Base-by-base conservation (phyloP, 495 filamentous ascomycete species). In the Umbilicaria muhlenbergii region DNA sequence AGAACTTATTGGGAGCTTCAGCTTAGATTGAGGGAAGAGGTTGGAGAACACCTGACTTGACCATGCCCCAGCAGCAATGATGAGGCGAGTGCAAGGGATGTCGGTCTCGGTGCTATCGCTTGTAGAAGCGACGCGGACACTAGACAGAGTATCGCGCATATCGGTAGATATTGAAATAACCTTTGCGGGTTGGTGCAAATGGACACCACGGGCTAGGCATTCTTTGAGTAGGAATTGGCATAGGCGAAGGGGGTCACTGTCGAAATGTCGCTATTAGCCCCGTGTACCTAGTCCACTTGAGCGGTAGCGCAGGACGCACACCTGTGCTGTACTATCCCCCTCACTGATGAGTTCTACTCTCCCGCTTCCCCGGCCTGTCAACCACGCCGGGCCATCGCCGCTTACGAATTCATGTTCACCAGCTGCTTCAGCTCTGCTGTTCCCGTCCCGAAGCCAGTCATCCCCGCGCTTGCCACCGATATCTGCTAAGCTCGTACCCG, bases 11-110 rank as follows among this genome's bases (percentile, higher is more conserved):
- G 74, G 70, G 3, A 86, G 43, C 21, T 58, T 54, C 13, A 65
- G 41, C 12, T 51, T 50, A 0, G 75, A 67, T 2, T 58, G 48
- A 0, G 75, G 77, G 53, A 91, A 88, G 14, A 91, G 66, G 2
- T 60, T 64, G 12, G 54, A 42, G 52, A 84, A 79, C 11, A 82
- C 77, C 12, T 57, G 48, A 0, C 69, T 64, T 1, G 79, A 78
- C 84, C 84, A 91, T 0, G 74, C 68, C 13, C 84, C 82, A 0
- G 80, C 73, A 2, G 80, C 59, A 46, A 91, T 64, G 13, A 86
- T 55, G 16, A 91, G 40, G 61, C 68, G 39, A 57, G 69, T 61
- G 69, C 81, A 45, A 57, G 69, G 54, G 16, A 67, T 37, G 6
- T 41, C 54, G 12, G 45, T 53, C 32, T 54, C 49, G 13, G 46